phyloP scores from a whole-genome alignment of 306 rosid species.

The Dryas drummondii region DNA sequence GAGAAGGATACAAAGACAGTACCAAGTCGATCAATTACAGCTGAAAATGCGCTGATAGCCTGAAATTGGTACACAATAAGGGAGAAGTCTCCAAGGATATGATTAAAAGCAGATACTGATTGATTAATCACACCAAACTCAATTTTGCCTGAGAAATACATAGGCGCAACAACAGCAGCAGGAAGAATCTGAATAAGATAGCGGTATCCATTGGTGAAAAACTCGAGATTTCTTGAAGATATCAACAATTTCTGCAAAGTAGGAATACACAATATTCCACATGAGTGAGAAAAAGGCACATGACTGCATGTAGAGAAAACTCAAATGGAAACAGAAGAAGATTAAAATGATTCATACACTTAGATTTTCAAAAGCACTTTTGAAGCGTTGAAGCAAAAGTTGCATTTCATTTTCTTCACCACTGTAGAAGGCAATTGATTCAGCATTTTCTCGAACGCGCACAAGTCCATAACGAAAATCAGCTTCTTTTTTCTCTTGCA shows the following conservation, averaged over 20 bases:
- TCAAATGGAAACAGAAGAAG: conserved; percentile 11
- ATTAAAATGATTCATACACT: conserved; percentile 50
- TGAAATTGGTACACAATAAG: conserved; percentile 91
- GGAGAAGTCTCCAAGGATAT: conserved; percentile 89
- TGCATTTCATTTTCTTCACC: conserved; percentile 91
- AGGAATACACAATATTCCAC: neutral
- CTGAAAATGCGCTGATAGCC: conserved; percentile 93
- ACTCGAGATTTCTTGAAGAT: conserved; percentile 91
- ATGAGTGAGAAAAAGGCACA: conserved; percentile 1
- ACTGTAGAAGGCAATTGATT: conserved; percentile 91
- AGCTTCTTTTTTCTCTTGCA: conserved; percentile 99
- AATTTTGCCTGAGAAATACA: conserved; percentile 93
- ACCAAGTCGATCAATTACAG: conserved; percentile 96
- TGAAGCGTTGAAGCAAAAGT: conserved; percentile 89
- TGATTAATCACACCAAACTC: conserved; percentile 98
- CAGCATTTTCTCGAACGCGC: conserved; percentile 93
- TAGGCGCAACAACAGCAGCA: conserved; percentile 96
- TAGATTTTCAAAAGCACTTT: conserved; percentile 88
- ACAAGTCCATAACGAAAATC: conserved; percentile 99
- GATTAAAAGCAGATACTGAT: conserved; percentile 95
- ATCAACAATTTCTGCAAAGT: conserved; percentile 71
- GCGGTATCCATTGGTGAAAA: conserved; percentile 94
- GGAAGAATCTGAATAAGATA: conserved; percentile 94
- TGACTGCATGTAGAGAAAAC: neutral
- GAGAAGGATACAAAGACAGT: conserved; percentile 23